Evolutionary conservation across 352 stramenopile genomes (phyloP), one percentile per base, ranked within the genome.

Genomic region (Globisporangium yorkense): DNA sequence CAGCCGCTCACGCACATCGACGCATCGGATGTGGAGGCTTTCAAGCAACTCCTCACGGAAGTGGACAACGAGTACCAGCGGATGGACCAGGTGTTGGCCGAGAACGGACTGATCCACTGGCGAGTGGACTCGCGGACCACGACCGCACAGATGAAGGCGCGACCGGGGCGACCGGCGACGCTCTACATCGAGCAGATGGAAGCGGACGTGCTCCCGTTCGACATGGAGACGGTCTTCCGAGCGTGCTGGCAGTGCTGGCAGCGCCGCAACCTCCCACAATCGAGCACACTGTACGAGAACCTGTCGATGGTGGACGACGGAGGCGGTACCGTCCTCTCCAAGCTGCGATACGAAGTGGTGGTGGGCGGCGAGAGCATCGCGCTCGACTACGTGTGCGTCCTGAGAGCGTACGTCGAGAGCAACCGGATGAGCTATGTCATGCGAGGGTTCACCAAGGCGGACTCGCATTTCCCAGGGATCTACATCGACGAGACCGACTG

Each of bases 401-500:
- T 56, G 18, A 31, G 35, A 24, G 31, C 29, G 31, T 62, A 62
- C 39, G 13, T 44, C 5, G 48, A 57, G 12, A 10, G n/a, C 10
- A 24, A 21, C 13, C 41, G 57, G 21, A 48, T 40, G 18, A 40
- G 29, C 16, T 52, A 33, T 2, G 57, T 47, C 10, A 12, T 51
- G 27, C 49, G 49, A 21, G 39, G 16, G 5, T 37, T 51, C 12
- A 53, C 57, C 27, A 57, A 52, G 29, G n/a, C 31, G 0, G 57
- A 62, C 10, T 27, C 9, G 1, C 57, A 62, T 21, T 62, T 62
- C 21, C 57, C 48, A 18, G 57, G 57, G 1, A 49, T 62, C 51
- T 57, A 57, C 29, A 57, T 57, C 21, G 57, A 62, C 40, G 57
- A 62, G 51, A 51, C 27, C 7, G 57, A 53, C 51, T 62, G 57